phyloP scores from a whole-genome alignment of 2,329 filamentous ascomycete genomes.

The Cercospora beticola region DNA sequence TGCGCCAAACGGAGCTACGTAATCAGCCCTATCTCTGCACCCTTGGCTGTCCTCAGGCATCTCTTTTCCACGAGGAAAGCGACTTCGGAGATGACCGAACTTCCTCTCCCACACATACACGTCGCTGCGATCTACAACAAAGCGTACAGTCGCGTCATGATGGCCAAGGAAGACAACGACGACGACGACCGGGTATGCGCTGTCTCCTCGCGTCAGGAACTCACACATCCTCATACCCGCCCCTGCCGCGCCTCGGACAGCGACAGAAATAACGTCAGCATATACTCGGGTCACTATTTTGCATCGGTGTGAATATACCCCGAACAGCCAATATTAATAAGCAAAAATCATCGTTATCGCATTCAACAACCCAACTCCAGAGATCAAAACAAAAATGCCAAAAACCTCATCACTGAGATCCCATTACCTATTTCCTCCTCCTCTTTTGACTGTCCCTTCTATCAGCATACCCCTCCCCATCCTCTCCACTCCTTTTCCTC shows the following conservation, averaged over 20 bases:
- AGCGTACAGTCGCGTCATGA: neutral
- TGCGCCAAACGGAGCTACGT: neutral
- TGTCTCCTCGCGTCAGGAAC: neutral
- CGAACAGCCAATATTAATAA: neutral
- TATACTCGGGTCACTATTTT: neutral
- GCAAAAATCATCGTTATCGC: neutral
- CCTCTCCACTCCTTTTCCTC: neutral
- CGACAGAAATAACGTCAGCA: conserved; percentile 4
- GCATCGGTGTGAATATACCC: neutral
- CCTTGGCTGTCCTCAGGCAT: neutral
- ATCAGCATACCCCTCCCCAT: too few relatives aligned
- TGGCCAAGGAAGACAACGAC: neutral
- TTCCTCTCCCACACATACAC: neutral
- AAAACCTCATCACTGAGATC: neutral
- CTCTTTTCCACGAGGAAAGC: neutral
- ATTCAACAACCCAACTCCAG: neutral
- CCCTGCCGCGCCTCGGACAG: conserved; percentile 5
- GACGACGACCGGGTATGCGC: neutral
- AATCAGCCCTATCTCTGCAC: conserved; percentile 4
- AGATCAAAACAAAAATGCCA: neutral
- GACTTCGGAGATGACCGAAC: neutral
- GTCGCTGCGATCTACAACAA: neutral
- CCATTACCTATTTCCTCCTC: neutral
- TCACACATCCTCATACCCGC: neutral
- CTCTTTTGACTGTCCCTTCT: neutral